Percentiles rank a stretch among this genome's conserved stretches.
Conservation (phyloP, 139 green algal species). For the Chlorella ohadii region DNA sequence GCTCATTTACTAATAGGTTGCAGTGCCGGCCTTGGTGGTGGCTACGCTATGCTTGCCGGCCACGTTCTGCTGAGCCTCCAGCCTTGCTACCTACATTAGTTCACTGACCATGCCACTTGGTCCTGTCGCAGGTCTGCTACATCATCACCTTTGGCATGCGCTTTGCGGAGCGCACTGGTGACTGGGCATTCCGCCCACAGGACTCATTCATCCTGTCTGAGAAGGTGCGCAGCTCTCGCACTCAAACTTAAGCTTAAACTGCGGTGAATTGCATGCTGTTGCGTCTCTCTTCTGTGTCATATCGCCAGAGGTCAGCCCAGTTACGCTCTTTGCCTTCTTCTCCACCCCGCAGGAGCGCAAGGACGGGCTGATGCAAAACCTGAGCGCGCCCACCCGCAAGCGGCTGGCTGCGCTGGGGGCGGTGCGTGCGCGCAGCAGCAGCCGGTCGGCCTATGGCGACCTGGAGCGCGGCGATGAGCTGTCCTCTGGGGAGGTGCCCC, state of each 20-base stretch:
- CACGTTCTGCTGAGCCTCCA: no score
- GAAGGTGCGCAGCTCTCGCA: constrained; percentile 34
- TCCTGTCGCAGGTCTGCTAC: constrained; percentile 31
- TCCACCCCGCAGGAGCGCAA: constrained; percentile 30
- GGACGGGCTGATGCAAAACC: constrained; percentile 25
- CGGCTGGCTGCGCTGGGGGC: constrained; percentile 23
- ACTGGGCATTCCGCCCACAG: constrained; percentile 61
- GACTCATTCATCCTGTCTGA: constrained; percentile 62
- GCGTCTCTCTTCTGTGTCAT: no score
- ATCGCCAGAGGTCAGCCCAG: no score
- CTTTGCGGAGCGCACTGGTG: constrained; percentile 49
- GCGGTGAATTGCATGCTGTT: background rate
- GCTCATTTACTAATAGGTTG: no score
- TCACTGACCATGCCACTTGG: no score
- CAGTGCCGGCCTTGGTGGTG: no score
- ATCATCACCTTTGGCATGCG: constrained; percentile 56
- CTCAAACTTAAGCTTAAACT: no score
- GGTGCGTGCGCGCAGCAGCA: constrained; percentile 20
- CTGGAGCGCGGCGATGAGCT: background rate
- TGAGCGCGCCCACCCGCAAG: constrained; percentile 25
- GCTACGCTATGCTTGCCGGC: no score
- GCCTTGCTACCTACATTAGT: no score
- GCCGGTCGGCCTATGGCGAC: background rate
- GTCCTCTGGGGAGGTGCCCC: constrained; percentile 10
- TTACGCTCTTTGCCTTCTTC: no score